These are phyloP conservation scores for Xylaria sp. DNA, from an alignment of 2,329 filamentous ascomycete genomes.

Conservation along the genomic window DNA sequence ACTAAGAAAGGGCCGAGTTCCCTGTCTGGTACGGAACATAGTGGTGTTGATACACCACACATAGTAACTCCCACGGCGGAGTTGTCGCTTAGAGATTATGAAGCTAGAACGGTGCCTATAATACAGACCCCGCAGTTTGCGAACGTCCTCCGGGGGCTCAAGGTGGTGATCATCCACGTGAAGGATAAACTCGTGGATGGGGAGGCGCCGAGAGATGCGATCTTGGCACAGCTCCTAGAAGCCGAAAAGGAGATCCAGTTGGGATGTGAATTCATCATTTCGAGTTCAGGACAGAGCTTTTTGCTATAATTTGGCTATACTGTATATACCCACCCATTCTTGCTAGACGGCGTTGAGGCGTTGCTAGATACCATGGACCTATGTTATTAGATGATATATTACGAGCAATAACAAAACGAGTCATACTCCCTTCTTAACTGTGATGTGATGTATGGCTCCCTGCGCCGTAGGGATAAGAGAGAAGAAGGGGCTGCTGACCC, in stretches of 20 bases:
- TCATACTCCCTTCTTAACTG: too few species aligned
- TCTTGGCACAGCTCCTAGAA: constrained; percentile 74
- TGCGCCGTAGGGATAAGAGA: too few species aligned
- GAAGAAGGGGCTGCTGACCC: too few species aligned
- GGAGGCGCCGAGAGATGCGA: constrained; percentile 70
- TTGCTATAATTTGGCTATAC: constrained; percentile 54
- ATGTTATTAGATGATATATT: not conserved
- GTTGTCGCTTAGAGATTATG: constrained; percentile 53
- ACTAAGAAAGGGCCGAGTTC: constrained; percentile 36
- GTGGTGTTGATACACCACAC: constrained; percentile 54
- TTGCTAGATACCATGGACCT: constrained; percentile 38
- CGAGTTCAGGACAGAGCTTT: constrained; percentile 71
- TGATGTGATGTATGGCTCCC: too few species aligned
- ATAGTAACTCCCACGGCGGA: constrained; percentile 62
- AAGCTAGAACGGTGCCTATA: constrained; percentile 36
- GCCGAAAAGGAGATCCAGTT: constrained; percentile 73
- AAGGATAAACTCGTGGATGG: constrained; percentile 87
- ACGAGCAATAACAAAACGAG: too few species aligned
- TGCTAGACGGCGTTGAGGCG: constrained; percentile 33
- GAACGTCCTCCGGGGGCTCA: constrained; percentile 74
- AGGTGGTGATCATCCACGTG: constrained; percentile 90
- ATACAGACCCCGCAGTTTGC: constrained; percentile 41
- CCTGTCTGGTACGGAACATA: constrained; percentile 34
- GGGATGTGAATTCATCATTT: constrained; percentile 84
- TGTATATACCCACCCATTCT: constrained; percentile 22